A percentile compares a stretch with the other conserved stretches of the same genome.
Evolutionary conservation across 2,329 filamentous ascomycete genomes (phyloP).

Genomic region (Fusarium secorum): DNA sequence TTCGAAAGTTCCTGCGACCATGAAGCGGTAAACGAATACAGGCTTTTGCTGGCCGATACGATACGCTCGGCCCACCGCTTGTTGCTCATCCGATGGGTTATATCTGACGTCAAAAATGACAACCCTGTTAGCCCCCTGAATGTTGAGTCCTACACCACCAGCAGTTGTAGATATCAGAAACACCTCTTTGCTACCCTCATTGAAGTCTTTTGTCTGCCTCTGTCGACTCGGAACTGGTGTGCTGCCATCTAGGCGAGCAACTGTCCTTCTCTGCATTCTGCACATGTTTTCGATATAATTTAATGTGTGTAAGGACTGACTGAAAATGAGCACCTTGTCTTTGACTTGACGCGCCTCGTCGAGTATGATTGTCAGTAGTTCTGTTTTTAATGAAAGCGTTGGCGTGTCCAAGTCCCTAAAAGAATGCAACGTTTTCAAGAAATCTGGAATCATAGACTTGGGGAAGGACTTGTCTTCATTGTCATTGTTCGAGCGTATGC

Average conservation of each 20-base stretch:
- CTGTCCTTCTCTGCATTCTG: slow-evolving; percentile 55
- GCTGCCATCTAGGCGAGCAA: slow-evolving; percentile 71
- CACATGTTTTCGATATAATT: slow-evolving; percentile 72
- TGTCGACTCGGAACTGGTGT: slow-evolving; percentile 67
- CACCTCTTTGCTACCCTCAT: slow-evolving; percentile 62
- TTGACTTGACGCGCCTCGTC: slow-evolving; percentile 64
- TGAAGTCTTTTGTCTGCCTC: slow-evolving; percentile 72
- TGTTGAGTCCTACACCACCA: slow-evolving; percentile 84
- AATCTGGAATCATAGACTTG: slow-evolving; percentile 39
- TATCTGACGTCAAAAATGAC: slow-evolving; percentile 86
- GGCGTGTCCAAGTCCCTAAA: slow-evolving; percentile 54
- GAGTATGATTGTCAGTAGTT: slow-evolving; percentile 73
- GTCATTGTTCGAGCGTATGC: neutral
- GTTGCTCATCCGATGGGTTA: slow-evolving; percentile 83
- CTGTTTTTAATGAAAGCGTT: slow-evolving; percentile 71
- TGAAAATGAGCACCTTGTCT: slow-evolving; percentile 85
- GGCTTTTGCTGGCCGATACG: slow-evolving; percentile 82
- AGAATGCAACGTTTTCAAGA: slow-evolving; percentile 48
- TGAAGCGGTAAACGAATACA: slow-evolving; percentile 85
- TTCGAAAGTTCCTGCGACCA: slow-evolving; percentile 82
- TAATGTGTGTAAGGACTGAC: slow-evolving; percentile 73
- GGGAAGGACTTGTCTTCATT: slow-evolving; percentile 34
- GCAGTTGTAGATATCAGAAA: slow-evolving; percentile 86
- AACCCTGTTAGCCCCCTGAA: slow-evolving; percentile 83
- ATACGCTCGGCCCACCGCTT: slow-evolving; percentile 87